These are phyloP conservation scores for Lactifluus subvellereus DNA, from an alignment of 768 basidiomycete species.

Conservation along the genomic window DNA sequence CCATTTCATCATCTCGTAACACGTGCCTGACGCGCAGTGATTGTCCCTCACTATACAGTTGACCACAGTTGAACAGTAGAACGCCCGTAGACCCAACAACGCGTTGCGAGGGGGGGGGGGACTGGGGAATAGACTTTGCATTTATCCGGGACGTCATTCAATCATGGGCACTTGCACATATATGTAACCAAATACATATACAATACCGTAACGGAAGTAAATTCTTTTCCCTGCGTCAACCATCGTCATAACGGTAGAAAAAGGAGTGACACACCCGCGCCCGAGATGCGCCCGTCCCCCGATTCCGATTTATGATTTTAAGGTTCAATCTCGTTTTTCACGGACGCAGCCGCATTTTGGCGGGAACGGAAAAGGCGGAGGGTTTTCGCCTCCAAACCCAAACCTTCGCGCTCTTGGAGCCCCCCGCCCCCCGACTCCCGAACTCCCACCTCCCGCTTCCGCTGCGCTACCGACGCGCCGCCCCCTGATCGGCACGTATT, in stretches of 20 bases:
- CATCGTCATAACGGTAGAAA: too few relatives aligned
- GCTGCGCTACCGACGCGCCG: neutral
- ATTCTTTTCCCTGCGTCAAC: too few relatives aligned
- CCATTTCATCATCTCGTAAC: neutral
- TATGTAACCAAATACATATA: neutral
- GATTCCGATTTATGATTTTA: too few relatives aligned
- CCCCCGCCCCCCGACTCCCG: neutral
- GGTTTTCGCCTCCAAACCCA: too few relatives aligned
- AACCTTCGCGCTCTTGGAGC: too few relatives aligned
- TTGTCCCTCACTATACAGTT: neutral
- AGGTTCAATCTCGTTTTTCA: too few relatives aligned
- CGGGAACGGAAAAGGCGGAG: too few relatives aligned
- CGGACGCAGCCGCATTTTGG: too few relatives aligned
- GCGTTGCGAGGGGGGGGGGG: neutral
- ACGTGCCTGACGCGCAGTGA: neutral
- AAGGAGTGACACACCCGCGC: too few relatives aligned
- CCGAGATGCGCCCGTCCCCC: too few relatives aligned
- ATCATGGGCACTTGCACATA: neutral
- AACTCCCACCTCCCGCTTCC: neutral
- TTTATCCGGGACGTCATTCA: neutral
- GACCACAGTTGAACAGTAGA: slow-evolving; percentile 7
- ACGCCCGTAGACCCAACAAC: neutral
- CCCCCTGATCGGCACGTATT: neutral
- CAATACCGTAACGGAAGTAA: neutral
- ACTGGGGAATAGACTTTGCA: neutral